Conservation (phyloP, 208 protist genomes). For the Strigomonas oncopelti region DNA sequence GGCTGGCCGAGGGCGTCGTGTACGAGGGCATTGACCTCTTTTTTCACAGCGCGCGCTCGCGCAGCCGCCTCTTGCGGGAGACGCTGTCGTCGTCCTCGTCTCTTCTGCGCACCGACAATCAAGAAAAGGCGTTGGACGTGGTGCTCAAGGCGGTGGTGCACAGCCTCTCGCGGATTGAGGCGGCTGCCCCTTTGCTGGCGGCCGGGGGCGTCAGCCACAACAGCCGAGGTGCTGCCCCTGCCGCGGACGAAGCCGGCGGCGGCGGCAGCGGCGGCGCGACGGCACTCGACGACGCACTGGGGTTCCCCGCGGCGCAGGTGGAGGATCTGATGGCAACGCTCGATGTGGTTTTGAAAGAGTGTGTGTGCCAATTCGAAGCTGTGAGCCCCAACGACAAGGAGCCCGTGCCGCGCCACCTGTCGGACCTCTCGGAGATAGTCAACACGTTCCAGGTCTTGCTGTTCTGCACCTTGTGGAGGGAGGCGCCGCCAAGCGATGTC, state of each 20-base stretch:
- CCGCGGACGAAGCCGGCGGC: too few species aligned
- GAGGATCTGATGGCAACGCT: not conserved
- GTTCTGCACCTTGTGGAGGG: too few species aligned
- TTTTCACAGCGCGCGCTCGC: conserved; percentile 50
- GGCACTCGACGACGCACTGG: too few species aligned
- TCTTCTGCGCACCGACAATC: not conserved
- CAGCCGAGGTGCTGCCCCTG: too few species aligned
- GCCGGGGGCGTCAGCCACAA: not conserved
- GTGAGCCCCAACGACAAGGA: too few species aligned
- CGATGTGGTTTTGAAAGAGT: too few species aligned
- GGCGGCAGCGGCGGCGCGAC: too few species aligned
- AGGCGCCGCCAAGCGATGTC: too few species aligned
- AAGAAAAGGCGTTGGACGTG: not conserved
- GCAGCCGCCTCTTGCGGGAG: conserved; percentile 64
- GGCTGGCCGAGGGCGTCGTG: conserved; percentile 45
- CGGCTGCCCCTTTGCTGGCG: not conserved
- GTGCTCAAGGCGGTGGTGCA: conserved; percentile 2
- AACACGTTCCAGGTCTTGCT: too few species aligned
- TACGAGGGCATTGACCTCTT: conserved; percentile 77
- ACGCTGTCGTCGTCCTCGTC: conserved; percentile 24
- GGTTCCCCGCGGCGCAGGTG: not conserved
- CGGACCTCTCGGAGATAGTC: too few species aligned
- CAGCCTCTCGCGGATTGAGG: conserved; percentile 1
- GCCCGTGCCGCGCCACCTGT: too few species aligned
- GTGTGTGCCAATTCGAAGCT: too few species aligned